phyloP scores from a whole-genome alignment of 1,139 yeast genomes.

The Yamadazyma buinensis region DNA sequence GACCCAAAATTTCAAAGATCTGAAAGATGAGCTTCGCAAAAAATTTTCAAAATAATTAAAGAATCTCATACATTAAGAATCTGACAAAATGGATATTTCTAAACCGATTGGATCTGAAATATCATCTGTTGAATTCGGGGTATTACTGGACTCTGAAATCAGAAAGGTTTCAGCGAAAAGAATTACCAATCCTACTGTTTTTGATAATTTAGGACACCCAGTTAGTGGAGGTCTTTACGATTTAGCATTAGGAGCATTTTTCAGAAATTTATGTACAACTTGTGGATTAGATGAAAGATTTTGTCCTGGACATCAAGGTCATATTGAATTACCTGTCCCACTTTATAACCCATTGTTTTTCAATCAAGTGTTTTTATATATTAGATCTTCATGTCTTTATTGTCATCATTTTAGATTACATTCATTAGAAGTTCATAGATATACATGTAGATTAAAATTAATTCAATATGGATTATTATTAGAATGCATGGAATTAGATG shows the following conservation, averaged over 20 bases:
- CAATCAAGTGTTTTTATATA: conserved; percentile 79
- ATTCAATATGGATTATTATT: conserved; percentile 85
- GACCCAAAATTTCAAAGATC: background rate
- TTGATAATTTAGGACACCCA: conserved; percentile 96
- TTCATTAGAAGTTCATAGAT: conserved; percentile 67
- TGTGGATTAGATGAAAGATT: conserved; percentile 93
- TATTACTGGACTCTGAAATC: conserved; percentile 78
- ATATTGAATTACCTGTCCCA: conserved; percentile 92
- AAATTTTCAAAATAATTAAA: conserved; percentile 6
- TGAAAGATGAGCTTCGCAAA: conserved; percentile 11
- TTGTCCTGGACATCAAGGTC: conserved; percentile 99
- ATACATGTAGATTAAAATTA: conserved; percentile 71
- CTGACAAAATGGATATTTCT: conserved; percentile 74
- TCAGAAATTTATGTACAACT: conserved; percentile 84
- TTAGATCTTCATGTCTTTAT: conserved; percentile 83
- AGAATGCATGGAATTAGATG: conserved; percentile 73
- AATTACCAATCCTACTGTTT: conserved; percentile 89
- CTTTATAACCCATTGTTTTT: conserved; percentile 94
- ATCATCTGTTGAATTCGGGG: conserved; percentile 87
- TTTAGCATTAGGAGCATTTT: conserved; percentile 88
- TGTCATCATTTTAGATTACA: conserved; percentile 83
- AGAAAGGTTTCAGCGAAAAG: conserved; percentile 88
- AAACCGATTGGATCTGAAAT: conserved; percentile 96
- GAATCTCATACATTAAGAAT: conserved; percentile 1
- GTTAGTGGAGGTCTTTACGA: conserved; percentile 92